These are phyloP conservation scores for Coemansia sp. DNA, from an alignment of 192 early-diverging fungal genomes.

Conservation along the genomic window DNA sequence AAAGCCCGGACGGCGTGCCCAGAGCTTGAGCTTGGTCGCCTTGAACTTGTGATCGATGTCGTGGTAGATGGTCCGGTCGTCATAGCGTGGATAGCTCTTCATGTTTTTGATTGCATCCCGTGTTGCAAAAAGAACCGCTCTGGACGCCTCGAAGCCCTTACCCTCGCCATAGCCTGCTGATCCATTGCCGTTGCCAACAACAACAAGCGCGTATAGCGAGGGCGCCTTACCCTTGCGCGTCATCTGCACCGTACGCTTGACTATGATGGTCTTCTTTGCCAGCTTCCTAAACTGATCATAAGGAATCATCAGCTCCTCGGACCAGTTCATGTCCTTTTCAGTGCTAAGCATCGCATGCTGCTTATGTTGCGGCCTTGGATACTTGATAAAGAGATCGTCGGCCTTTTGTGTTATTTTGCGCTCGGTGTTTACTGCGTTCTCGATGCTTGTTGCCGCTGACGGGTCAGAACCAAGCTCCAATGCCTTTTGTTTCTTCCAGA, in stretches of 20 bases:
- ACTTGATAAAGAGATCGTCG: conserved; percentile 10
- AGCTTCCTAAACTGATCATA: conserved; percentile 59
- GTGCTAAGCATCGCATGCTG: background rate
- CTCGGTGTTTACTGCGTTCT: conserved; percentile 25
- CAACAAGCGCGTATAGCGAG: conserved; percentile 87
- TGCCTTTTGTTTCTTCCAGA: conserved; percentile 54
- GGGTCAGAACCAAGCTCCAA: conserved; percentile 17
- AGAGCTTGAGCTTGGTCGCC: conserved; percentile 76
- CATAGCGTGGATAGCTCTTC: conserved; percentile 81
- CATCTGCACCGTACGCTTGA: conserved; percentile 77
- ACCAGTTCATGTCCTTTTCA: conserved; percentile 46
- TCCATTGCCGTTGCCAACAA: conserved; percentile 92
- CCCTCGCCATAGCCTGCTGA: conserved; percentile 93
- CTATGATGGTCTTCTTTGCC: conserved; percentile 68
- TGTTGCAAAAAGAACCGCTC: conserved; percentile 87
- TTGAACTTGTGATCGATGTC: conserved; percentile 90
- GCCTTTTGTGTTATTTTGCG: conserved; percentile 28
- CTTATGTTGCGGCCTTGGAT: conserved; percentile 16
- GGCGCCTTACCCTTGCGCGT: conserved; percentile 78
- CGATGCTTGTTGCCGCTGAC: conserved; percentile 13
- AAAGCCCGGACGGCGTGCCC: conserved; percentile 88
- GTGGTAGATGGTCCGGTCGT: conserved; percentile 87
- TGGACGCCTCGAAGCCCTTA: conserved; percentile 72
- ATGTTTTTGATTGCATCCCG: conserved; percentile 85
- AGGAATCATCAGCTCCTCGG: conserved; percentile 56